Evolutionary conservation across 805 yeast genomes (phyloP).

Genomic region (Nakazawaea holstii): DNA sequence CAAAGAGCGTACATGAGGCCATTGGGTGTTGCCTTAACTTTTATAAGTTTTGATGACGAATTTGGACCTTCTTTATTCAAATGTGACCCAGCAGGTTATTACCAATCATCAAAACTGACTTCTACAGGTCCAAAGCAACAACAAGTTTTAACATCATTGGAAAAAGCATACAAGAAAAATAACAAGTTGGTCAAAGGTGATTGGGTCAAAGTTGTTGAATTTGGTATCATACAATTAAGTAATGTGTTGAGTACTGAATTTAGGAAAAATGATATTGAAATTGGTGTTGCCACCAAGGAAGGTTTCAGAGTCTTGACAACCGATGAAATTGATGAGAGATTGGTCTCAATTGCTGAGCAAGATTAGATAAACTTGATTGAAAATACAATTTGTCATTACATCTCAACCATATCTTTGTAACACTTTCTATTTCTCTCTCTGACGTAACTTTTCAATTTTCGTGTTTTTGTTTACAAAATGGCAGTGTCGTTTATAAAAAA

Average conservation of each 20-base stretch:
- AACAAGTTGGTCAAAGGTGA: conserved; percentile 57
- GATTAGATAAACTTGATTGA: conserved; percentile 42
- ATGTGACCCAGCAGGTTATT: conserved; percentile 98
- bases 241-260: conserved; percentile 89
- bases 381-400: background rate
- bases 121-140: conserved; percentile 98
- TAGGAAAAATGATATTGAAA: conserved; percentile 87
- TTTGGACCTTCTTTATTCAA: conserved; percentile 85
- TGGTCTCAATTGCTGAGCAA: conserved; percentile 93
- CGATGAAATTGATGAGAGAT: conserved; percentile 91
- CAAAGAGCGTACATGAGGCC: conserved; percentile 99
- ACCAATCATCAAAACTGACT: conserved; percentile 82
- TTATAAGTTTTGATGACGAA: conserved; percentile 84
- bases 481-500: background rate
- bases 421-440: too few species aligned
- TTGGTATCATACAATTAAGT: conserved; percentile 81
- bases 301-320: conserved; percentile 70
- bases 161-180: conserved; percentile 78
- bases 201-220: conserved; percentile 86
- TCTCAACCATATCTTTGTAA: background rate
- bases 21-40: conserved; percentile 87
- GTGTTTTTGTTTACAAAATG: too few species aligned
- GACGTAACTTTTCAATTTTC: too few species aligned
- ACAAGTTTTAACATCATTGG: conserved; percentile 85
- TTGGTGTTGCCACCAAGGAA: conserved; percentile 75